A percentile compares a stretch with the other conserved stretches of the same genome.
Evolutionary conservation across 768 basidiomycete genomes (phyloP).

Genomic region (Calocera cornea): DNA sequence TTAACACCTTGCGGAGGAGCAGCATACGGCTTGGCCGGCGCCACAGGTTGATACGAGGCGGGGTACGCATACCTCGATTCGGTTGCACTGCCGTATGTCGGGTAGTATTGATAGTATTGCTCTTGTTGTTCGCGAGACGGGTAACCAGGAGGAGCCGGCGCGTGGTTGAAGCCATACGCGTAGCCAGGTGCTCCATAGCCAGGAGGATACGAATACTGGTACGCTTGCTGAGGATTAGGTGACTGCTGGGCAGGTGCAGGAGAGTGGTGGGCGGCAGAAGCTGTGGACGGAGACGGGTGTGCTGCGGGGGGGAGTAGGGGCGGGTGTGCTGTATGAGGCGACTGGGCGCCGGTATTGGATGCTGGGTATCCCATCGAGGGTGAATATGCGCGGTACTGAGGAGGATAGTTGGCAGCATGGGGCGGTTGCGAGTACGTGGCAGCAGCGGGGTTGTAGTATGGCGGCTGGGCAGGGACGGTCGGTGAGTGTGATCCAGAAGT

Average conservation of each 20-base stretch:
- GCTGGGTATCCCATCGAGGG: neutral
- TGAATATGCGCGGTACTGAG: neutral
- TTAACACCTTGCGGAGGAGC: neutral
- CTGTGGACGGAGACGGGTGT: neutral
- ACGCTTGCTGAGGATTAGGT: neutral
- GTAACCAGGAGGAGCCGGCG: neutral
- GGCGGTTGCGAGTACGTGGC: neutral
- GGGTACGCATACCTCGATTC: neutral
- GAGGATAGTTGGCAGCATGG: neutral
- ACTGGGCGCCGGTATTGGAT: neutral
- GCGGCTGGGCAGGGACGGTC: neutral
- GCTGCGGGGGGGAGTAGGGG: neutral
- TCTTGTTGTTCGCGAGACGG: neutral
- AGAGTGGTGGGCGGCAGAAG: neutral
- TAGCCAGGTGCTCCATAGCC: neutral
- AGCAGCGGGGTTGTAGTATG: neutral
- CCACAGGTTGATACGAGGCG: neutral
- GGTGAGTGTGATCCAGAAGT: neutral
- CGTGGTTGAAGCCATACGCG: neutral
- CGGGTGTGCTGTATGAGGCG: neutral
- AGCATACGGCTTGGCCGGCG: neutral
- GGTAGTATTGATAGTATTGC: neutral
- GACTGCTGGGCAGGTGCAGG: neutral
- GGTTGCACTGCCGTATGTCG: neutral
- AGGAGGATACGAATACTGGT: neutral